A percentile compares a stretch with the other conserved stretches of the same genome.
Evolutionary conservation across 176 grass and related monocot genomes (phyloP).

Genomic region (Lolium perenne): DNA sequence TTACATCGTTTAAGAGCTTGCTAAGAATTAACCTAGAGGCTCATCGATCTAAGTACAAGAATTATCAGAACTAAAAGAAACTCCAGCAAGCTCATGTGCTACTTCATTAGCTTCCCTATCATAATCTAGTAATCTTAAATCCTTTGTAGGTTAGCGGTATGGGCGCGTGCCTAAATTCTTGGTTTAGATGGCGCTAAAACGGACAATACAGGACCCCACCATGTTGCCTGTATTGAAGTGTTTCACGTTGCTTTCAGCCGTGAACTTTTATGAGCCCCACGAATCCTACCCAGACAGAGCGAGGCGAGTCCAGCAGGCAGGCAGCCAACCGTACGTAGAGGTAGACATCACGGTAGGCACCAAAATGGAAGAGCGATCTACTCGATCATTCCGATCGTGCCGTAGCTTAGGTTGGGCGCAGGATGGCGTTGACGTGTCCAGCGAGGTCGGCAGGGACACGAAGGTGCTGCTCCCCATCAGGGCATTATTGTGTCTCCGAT

Average conservation of each 20-base stretch:
- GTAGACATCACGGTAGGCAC: not conserved
- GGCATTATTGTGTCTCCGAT: not conserved
- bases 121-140: not conserved
- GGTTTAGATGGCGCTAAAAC: not conserved
- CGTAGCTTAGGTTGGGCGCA: not conserved
- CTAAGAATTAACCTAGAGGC: no score
- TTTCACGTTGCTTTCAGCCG: not conserved
- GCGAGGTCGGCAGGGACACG: constrained; percentile 5
- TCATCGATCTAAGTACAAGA: no score
- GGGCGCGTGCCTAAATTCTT: not conserved
- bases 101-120: no score
- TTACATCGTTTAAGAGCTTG: no score
- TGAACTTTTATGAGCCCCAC: not conserved
- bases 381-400: not conserved
- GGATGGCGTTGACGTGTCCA: constrained; percentile 11
- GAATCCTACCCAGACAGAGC: constrained; percentile 6
- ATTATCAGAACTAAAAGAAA: no score
- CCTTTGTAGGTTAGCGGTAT: not conserved
- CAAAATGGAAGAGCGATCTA: not conserved
- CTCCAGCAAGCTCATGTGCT: no score
- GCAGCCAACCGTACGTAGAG: not conserved
- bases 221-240: not conserved
- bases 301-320: not conserved
- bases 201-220: not conserved
- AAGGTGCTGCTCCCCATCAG: not conserved